A percentile compares a stretch with the other conserved stretches of the same genome.
These are phyloP conservation scores for Rhodotorula sp. DNA, from an alignment of 1,284 basidiomycete genomes.

Conservation along the genomic window DNA sequence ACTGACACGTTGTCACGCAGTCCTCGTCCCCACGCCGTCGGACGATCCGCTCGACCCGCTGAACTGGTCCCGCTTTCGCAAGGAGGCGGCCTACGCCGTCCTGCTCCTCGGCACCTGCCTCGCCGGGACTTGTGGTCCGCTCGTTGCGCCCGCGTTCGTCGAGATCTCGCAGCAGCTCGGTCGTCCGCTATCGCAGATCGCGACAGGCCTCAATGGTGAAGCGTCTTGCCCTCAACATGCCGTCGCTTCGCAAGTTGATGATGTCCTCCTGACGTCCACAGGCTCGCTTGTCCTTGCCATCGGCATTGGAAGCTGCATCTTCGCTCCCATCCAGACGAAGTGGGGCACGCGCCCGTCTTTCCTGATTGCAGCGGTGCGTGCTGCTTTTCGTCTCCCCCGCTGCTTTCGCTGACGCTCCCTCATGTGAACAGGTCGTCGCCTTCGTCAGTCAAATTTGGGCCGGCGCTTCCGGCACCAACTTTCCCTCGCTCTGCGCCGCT, in stretches of 20 bases:
- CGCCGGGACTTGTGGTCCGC: conserved; percentile 54
- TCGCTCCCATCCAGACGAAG: conserved; percentile 53
- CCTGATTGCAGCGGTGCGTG: conserved; percentile 49
- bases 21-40: conserved; percentile 25
- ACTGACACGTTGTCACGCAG: not conserved
- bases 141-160: conserved; percentile 54
- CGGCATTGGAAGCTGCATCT: conserved; percentile 52
- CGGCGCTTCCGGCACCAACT: conserved; percentile 50
- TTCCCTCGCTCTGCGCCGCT: conserved; percentile 53
- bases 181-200: conserved; percentile 53
- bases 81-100: conserved; percentile 53
- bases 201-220: conserved; percentile 26
- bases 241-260: not conserved
- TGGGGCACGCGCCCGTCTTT: conserved; percentile 56
- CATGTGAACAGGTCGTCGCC: conserved; percentile 46
- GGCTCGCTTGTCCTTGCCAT: conserved; percentile 52
- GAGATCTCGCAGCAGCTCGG: conserved; percentile 52
- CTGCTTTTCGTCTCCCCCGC: too few relatives aligned
- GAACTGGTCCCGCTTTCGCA: conserved; percentile 12
- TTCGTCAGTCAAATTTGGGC: conserved; percentile 56
- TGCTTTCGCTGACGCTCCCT: not conserved
- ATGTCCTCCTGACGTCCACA: conserved; percentile 49
- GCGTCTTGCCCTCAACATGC: not conserved
- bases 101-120: conserved; percentile 53
- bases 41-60: conserved; percentile 43